A percentile compares a stretch with the other conserved stretches of the same genome.
phyloP scores from a whole-genome alignment of 1,284 basidiomycete species.

The Tetrapyrgos nigripes region DNA sequence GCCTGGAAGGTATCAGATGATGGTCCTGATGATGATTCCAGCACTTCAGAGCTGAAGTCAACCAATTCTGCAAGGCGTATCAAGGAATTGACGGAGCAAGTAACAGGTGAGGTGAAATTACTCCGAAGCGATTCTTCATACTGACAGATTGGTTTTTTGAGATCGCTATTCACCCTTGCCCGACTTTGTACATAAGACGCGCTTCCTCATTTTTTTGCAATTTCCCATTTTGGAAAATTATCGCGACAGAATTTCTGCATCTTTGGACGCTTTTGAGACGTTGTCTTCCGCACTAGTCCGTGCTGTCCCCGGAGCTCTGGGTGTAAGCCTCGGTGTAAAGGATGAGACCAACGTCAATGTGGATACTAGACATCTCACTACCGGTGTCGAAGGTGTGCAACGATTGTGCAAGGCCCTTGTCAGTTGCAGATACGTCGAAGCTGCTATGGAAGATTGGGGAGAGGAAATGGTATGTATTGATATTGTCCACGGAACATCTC shows the following conservation, averaged over 20 bases:
- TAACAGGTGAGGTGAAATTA: slow-evolving; percentile 66
- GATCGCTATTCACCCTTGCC: slow-evolving; percentile 93
- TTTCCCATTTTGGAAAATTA: slow-evolving; percentile 86
- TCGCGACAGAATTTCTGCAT: slow-evolving; percentile 77
- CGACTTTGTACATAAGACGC: slow-evolving; percentile 74
- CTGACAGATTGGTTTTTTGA: slow-evolving; percentile 26
- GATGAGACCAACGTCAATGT: slow-evolving; percentile 55
- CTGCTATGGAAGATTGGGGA: slow-evolving; percentile 79
- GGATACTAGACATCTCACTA: slow-evolving; percentile 69
- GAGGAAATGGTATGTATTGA: slow-evolving; percentile 76
- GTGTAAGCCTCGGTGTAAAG: slow-evolving; percentile 50
- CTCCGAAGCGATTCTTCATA: neutral
- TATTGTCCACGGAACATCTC: neutral
- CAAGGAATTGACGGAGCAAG: slow-evolving; percentile 86
- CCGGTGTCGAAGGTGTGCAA: slow-evolving; percentile 81
- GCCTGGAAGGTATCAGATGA: slow-evolving; percentile 91
- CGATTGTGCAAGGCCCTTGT: slow-evolving; percentile 84
- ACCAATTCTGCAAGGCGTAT: slow-evolving; percentile 85
- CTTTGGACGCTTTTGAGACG: slow-evolving; percentile 93
- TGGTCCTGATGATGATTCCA: slow-evolving; percentile 56
- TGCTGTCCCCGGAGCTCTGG: slow-evolving; percentile 88
- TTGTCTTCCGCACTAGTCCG: slow-evolving; percentile 88
- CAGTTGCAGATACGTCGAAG: slow-evolving; percentile 75
- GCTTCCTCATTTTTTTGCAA: slow-evolving; percentile 87
- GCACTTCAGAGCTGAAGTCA: slow-evolving; percentile 57